Evolutionary conservation across 2,329 filamentous ascomycete species (phyloP).

Genomic region (Alternaria sp.): DNA sequence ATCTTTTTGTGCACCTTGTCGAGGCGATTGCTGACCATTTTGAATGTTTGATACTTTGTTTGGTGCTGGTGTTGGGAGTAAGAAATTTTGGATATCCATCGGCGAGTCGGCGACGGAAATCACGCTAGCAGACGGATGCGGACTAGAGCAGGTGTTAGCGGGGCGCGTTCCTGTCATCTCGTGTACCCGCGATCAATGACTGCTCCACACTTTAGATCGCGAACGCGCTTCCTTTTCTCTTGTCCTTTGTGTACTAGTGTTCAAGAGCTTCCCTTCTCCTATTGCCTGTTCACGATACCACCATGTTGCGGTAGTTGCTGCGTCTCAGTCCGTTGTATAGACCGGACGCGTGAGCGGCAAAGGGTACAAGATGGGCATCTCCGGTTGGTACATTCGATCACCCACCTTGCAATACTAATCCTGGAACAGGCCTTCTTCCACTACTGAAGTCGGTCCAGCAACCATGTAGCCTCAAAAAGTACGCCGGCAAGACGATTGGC

Average conservation of each 20-base stretch:
- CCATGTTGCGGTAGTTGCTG: constrained; percentile 32
- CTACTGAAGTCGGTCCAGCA: constrained; percentile 97
- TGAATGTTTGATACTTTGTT: constrained; percentile 17
- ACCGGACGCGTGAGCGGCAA: constrained; percentile 40
- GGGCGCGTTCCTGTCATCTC: constrained; percentile 29
- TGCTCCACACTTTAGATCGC: constrained; percentile 27
- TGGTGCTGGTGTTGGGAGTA: constrained; percentile 16
- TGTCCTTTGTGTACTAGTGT: constrained; percentile 3
- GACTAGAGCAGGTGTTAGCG: constrained; percentile 22
- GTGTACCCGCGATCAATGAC: constrained; percentile 26
- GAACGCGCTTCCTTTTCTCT: constrained; percentile 12
- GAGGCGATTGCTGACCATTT: constrained; percentile 65
- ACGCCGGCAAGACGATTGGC: constrained; percentile 85
- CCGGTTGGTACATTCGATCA: constrained; percentile 44
- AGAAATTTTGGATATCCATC: constrained; percentile 38
- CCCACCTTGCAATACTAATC: constrained; percentile 26
- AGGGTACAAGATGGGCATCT: constrained; percentile 50
- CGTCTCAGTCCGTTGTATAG: constrained; percentile 29
- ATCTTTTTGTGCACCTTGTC: constrained; percentile 90
- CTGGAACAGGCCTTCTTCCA: constrained; percentile 76
- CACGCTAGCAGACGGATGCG: constrained; percentile 19
- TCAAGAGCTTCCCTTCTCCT: constrained; percentile 9
- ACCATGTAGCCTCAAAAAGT: constrained; percentile 85
- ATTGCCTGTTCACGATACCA: not conserved
- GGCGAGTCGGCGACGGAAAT: constrained; percentile 19